These are phyloP conservation scores for Penicillium sp. DNA, from an alignment of 2,329 filamentous ascomycete species.

Conservation along the genomic window DNA sequence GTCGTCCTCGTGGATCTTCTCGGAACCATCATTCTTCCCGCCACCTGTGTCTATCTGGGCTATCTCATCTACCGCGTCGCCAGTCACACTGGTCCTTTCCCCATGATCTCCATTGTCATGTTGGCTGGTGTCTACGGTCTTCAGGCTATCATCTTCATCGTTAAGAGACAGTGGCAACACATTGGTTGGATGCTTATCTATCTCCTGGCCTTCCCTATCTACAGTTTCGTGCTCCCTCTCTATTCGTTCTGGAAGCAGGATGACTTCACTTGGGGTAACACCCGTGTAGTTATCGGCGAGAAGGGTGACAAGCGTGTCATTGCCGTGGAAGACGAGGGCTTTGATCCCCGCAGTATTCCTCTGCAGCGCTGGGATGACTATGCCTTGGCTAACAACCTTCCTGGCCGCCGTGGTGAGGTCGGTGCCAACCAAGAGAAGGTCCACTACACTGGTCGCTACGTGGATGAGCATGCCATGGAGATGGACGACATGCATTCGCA, in stretches of 20 bases:
- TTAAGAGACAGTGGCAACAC: conserved; percentile 98
- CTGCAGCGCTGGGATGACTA: conserved; percentile 98
- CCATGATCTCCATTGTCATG: conserved; percentile 84
- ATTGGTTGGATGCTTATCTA: conserved; percentile 99
- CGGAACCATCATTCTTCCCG: conserved; percentile 88
- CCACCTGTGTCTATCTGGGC: conserved; percentile 81
- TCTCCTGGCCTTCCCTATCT: conserved; percentile 90
- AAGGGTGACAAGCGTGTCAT: conserved; percentile 89
- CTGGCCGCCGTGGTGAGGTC: conserved; percentile 77
- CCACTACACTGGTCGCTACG: conserved; percentile 62
- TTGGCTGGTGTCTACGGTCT: conserved; percentile 91
- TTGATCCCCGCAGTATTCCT: conserved; percentile 89
- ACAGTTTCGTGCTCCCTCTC: conserved; percentile 84
- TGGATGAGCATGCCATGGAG: conserved; percentile 76
- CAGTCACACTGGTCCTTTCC: conserved; percentile 72
- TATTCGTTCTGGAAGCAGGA: conserved; percentile 99
- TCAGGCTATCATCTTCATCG: conserved; percentile 92
- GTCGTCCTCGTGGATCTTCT: conserved; percentile 93
- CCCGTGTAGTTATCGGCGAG: conserved; percentile 93
- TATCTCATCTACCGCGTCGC: conserved; percentile 85
- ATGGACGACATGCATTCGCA: conserved; percentile 98
- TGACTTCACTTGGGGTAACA: conserved; percentile 98
- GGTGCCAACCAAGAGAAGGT: conserved; percentile 65
- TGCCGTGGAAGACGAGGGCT: conserved; percentile 78
- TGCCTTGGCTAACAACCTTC: conserved; percentile 80